Evolutionary conservation across 2,329 filamentous ascomycete species (phyloP).

Genomic region (Sarocladium strictum): DNA sequence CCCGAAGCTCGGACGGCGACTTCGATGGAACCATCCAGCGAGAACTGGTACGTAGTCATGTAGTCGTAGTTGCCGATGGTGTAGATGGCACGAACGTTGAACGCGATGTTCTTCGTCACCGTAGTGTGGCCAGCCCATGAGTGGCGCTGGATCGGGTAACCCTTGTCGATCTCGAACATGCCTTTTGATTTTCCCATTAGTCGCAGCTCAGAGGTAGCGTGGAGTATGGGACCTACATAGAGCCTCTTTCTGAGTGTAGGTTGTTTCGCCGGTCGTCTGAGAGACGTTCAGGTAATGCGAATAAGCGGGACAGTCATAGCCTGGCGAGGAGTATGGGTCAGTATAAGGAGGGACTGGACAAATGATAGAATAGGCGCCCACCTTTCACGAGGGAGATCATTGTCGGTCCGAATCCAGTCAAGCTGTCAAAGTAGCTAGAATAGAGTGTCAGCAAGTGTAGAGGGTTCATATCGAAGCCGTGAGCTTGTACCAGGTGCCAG

Average conservation of each 20-base stretch:
- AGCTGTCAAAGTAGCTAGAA: not conserved
- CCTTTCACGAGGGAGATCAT: not conserved
- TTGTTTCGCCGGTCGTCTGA: conserved; percentile 35
- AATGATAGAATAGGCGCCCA: no score
- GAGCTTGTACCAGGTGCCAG: not conserved
- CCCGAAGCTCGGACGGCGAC: conserved; percentile 32
- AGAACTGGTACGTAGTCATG: conserved; percentile 29
- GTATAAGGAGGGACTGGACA: no score
- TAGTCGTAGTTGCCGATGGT: conserved; percentile 38
- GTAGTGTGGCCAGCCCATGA: conserved; percentile 32
- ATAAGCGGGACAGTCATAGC: conserved; percentile 44
- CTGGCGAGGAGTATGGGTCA: no score
- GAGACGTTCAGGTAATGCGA: conserved; percentile 40
- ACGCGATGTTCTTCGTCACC: conserved; percentile 40
- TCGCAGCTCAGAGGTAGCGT: no score
- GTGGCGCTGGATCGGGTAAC: conserved; percentile 45
- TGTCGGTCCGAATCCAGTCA: not conserved
- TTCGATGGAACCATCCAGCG: conserved; percentile 30
- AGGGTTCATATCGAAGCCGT: no score
- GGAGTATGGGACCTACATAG: conserved; percentile 32
- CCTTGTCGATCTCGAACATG: conserved; percentile 45
- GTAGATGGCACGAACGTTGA: conserved; percentile 35
- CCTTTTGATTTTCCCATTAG: not conserved
- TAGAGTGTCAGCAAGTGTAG: not conserved
- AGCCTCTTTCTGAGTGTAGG: conserved; percentile 37